Conservation (phyloP, 108 stramenopile genomes). For the Schizochytrium sp. region DNA sequence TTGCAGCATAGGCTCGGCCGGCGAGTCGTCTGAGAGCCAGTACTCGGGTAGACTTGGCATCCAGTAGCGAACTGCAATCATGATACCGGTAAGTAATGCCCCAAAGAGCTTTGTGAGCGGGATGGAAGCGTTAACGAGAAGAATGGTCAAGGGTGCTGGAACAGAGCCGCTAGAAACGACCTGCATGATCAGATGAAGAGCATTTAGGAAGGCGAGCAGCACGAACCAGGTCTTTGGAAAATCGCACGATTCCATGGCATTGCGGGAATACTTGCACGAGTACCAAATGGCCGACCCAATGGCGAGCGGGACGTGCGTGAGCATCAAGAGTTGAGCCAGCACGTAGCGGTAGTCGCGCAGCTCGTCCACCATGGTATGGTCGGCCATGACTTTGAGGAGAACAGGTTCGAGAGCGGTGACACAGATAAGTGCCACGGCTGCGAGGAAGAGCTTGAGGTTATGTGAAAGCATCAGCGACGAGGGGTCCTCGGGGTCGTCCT, state of each 20-base stretch:
- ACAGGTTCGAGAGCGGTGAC: slow-evolving; percentile 8
- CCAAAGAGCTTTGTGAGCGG: neutral
- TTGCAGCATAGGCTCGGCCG: neutral
- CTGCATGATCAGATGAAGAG: neutral
- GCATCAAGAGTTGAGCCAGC: neutral
- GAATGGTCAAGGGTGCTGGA: neutral
- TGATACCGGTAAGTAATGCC: neutral
- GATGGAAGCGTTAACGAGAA: neutral
- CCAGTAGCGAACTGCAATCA: neutral
- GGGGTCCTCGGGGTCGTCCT: neutral
- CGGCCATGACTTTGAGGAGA: slow-evolving; percentile 7
- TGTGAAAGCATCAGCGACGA: neutral
- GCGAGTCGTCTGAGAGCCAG: neutral
- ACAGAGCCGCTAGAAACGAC: neutral
- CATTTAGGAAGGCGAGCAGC: neutral
- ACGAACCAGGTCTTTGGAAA: slow-evolving; percentile 12
- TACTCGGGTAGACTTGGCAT: neutral
- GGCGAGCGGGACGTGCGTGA: slow-evolving; percentile 4
- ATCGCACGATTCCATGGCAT: neutral
- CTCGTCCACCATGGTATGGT: neutral
- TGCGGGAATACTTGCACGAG: neutral
- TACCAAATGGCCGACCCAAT: neutral
- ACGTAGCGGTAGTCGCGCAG: slow-evolving; percentile 2
- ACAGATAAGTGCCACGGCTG: neutral
- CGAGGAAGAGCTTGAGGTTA: neutral